Base-by-base conservation (phyloP, 2,329 filamentous ascomycete species). In the Stemphylium beticola region DNA sequence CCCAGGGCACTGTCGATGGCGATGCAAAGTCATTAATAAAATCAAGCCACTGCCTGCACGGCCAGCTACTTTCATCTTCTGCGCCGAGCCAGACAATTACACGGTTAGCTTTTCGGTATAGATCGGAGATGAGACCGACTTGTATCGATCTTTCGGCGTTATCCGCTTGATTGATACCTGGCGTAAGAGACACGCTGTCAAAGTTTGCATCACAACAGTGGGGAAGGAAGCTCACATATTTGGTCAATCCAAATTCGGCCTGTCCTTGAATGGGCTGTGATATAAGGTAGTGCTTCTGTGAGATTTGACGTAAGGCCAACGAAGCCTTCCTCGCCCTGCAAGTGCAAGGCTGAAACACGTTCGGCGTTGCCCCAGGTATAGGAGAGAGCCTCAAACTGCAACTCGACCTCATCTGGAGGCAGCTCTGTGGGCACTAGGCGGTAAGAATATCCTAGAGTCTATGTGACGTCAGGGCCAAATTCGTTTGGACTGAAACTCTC, bases 51-150 rank as follows among this genome's bases (percentile, higher is more conserved):
- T 58, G 50, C 33, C 36, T 58, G 32, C 55, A 54, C 33, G 42
- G 2, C 3, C 18, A 14, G n/a, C 37, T 51, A 24, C 34, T 36
- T 5, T 60, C 53, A 22, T 58, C 54, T 39, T 46, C 55, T n/a
- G 43, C 42, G 14, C 61, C 65, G 4, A 68, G 53, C 56, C 59
- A 65, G 8, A 68, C 47, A 1, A 68, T 46, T 1, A 67, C 59
- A 0, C 54, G 33, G 1, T 42, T 54, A 6, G 65, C 64, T 17
- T 41, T 47, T 29, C 49, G 60, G 61, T 72, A 76, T 33, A 76
- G 72, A 4, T 69, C 45, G 9, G 69, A 65, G 72, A 76, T 76
- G 24, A 76, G 68, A 3, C 60, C 62, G 4, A 77, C 69, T 54
- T 76, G 74, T 18, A 68, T 57, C 4, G 55, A 61, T 17, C 69